Base-by-base conservation (phyloP, 208 protist genomes). In the Acanthamoeba sp. region DNA sequence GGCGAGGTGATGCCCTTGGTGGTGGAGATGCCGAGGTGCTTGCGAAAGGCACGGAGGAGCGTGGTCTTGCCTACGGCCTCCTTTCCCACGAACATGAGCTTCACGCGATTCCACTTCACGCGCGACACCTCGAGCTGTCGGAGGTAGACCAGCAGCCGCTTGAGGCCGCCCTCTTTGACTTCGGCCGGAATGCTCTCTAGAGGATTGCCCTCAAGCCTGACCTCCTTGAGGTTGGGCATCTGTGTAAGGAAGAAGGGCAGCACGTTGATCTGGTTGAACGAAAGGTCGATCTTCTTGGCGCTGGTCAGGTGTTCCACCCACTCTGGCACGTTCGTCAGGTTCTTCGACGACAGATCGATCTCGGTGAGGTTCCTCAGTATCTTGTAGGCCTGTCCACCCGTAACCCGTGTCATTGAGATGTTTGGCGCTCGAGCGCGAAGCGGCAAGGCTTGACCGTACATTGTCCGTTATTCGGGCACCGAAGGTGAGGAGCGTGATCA, bases 11-110 rank as follows among this genome's bases (percentile, higher is more conserved):
- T 4, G 22, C 10, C 18, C 55, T 59, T 59, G 64, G 64, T 36
- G 12, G 2, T 29, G 62, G 62, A 34, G 27, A 62, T 14, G 27
- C 34, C 34, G n/a, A 73, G 64, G 38, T 42, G 32, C 27, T 42
- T 32, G 34, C 29, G 64, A 16, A 73, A 40, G 34, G 64, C 64
- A 9, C 34, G 27, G 64, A 88, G 80, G 10, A 88, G 42, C 27
- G 36, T 48, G 45, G 36, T 50, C 36, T 88, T 64, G 48, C 80
- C 80, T 7, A 88, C 80, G 38, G 29, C 29, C 38, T 88, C 80
- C 55, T 59, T 88, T 10, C 80, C 80, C 27, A 88, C 80, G 34
- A 88, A 62, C 80, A 88, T 88, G 32, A 88, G 38, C 80, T 88
- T 88, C 14, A 88, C 38, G 16, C 80, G 80, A 14, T 32, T 40